These are phyloP conservation scores for Xanthoceras sorbifolium DNA, from an alignment of 345 rosid genomes.

Conservation along the genomic window DNA sequence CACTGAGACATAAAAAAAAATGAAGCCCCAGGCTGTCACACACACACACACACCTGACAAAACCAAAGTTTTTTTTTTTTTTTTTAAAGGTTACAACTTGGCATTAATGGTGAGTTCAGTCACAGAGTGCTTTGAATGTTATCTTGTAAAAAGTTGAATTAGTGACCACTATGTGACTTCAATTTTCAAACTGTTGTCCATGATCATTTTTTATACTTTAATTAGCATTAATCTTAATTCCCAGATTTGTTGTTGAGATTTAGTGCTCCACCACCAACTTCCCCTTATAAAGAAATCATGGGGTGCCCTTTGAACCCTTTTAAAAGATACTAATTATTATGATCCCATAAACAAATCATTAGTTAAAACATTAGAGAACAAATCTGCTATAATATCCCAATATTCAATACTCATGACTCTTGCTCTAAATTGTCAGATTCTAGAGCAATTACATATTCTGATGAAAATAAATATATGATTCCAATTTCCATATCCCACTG, in stretches of 20 bases:
- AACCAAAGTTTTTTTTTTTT: neutral
- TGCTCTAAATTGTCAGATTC: neutral
- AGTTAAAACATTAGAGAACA: too few species aligned
- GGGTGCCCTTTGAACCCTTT: constrained; percentile 1
- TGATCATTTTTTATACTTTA: neutral
- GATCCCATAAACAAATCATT: neutral
- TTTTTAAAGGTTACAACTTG: neutral
- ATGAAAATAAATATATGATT: constrained; percentile 2
- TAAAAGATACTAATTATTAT: neutral
- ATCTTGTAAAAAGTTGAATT: constrained; percentile 3
- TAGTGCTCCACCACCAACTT: constrained; percentile 36
- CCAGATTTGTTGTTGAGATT: neutral
- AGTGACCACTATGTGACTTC: constrained; percentile 14
- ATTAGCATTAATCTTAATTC: neutral
- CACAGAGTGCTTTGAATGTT: neutral
- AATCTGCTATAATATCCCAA: neutral
- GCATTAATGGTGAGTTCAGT: neutral
- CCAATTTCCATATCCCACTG: constrained; percentile 13
- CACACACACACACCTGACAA: neutral
- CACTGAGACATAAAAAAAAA: too few species aligned
- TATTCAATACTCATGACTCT: neutral
- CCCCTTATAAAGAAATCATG: neutral
- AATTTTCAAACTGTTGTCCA: neutral
- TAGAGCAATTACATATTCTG: constrained; percentile 6
- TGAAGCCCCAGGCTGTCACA: neutral